These are phyloP conservation scores for Earliella scabrosa DNA, from an alignment of 1,284 basidiomycete genomes.

Conservation along the genomic window DNA sequence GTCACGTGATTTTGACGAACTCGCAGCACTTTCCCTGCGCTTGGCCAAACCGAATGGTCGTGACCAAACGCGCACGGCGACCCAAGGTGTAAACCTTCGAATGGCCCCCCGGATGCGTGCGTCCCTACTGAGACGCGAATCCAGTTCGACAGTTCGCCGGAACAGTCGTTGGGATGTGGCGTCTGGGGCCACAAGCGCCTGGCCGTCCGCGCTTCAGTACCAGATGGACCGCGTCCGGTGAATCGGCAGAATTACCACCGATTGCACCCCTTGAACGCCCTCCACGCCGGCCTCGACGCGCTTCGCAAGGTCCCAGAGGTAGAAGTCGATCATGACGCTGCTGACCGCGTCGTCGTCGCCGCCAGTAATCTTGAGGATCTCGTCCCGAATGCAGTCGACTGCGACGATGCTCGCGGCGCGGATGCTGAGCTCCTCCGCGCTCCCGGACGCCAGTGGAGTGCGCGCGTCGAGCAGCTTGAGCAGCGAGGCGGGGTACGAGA, in stretches of 20 bases:
- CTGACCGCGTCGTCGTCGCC: constrained; percentile 46
- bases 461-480: constrained; percentile 49
- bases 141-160: too few relatives aligned
- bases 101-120: too few relatives aligned
- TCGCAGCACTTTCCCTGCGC: too few relatives aligned
- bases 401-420: constrained; percentile 76
- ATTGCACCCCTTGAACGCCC: constrained; percentile 57
- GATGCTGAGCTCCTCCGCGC: constrained; percentile 70
- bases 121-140: too few relatives aligned
- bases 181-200: too few relatives aligned
- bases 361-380: constrained; percentile 43
- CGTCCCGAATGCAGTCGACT: constrained; percentile 69
- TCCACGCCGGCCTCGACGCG: constrained; percentile 66
- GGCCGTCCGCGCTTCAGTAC: too few relatives aligned
- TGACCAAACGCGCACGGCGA: too few relatives aligned
- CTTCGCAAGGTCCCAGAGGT: constrained; percentile 86
- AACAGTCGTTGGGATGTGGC: too few relatives aligned
- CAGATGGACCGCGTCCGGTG: constrained; percentile 84
- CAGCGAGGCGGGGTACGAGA: constrained; percentile 67
- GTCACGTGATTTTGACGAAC: too few relatives aligned
- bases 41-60: too few relatives aligned
- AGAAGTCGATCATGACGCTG: constrained; percentile 85
- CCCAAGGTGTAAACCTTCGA: too few relatives aligned
- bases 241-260: constrained; percentile 63
- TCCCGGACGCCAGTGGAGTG: constrained; percentile 54